These are phyloP conservation scores for Malus sylvestris DNA, from an alignment of 306 rosid genomes.

Conservation along the genomic window DNA sequence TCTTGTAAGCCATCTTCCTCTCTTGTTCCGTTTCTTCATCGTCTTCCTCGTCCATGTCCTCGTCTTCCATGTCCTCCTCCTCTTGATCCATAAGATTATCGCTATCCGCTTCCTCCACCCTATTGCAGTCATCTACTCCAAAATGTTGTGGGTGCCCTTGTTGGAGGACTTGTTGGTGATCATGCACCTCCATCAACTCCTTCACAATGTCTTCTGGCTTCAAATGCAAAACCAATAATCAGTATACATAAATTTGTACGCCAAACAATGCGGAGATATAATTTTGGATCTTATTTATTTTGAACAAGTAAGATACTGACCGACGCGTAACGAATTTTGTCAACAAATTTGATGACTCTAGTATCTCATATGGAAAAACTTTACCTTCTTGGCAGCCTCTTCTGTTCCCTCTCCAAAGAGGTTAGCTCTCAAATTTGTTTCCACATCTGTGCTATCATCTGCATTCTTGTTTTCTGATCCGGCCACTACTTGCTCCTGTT, in stretches of 20 bases:
- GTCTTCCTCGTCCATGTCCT: conserved; percentile 16
- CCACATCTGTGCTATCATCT: neutral
- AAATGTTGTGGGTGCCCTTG: conserved; percentile 6
- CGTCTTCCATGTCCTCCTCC: conserved; percentile 21
- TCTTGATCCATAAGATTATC: conserved; percentile 11
- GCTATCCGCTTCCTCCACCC: conserved; percentile 23
- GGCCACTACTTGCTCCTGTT: neutral
- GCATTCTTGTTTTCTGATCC: conserved; percentile 7
- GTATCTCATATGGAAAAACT: neutral
- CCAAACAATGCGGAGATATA: neutral
- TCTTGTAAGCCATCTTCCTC: conserved; percentile 21
- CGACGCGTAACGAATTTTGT: neutral
- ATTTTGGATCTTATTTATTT: neutral
- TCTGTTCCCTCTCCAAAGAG: conserved; percentile 22
- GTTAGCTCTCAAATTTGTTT: conserved; percentile 5
- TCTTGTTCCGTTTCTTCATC: conserved; percentile 13
- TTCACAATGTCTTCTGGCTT: conserved; percentile 57
- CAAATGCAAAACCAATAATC: conserved; percentile 28
- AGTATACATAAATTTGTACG: neutral
- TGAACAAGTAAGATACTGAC: neutral
- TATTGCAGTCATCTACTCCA: conserved; percentile 18
- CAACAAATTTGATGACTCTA: neutral
- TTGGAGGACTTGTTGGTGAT: neutral
- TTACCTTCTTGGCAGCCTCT: conserved; percentile 37
- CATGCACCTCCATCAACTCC: conserved; percentile 32